Evolutionary conservation across 805 yeast genomes (phyloP).

Genomic region (Wickerhamomyces subpelliculosus): DNA sequence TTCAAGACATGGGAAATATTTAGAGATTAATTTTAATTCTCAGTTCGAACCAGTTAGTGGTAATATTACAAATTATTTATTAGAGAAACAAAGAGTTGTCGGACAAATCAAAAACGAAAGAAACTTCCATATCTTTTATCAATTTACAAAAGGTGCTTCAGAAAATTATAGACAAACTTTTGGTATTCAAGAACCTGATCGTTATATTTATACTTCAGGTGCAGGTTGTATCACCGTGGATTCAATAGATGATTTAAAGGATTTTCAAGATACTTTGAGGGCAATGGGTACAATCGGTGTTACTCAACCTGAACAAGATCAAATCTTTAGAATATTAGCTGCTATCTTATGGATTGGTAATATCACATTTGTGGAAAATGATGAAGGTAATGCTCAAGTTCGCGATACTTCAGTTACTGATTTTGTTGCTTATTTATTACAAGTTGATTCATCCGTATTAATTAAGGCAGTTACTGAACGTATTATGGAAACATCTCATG

Average conservation of each 20-base stretch:
- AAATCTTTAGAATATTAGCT: conserved; percentile 78
- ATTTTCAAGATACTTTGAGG: conserved; percentile 69
- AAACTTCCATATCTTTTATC: conserved; percentile 95
- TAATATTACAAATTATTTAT: conserved; percentile 86
- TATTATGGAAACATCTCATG: conserved; percentile 84
- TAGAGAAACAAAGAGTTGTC: conserved; percentile 97
- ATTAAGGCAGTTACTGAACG: conserved; percentile 68
- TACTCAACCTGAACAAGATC: conserved; percentile 76
- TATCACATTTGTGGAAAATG: conserved; percentile 77
- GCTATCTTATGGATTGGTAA: conserved; percentile 94
- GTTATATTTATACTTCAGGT: conserved; percentile 81
- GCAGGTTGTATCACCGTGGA: conserved; percentile 82
- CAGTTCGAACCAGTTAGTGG: conserved; percentile 90
- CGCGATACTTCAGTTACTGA: conserved; percentile 88
- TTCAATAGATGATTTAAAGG: conserved; percentile 77
- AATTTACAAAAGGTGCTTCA: conserved; percentile 86
- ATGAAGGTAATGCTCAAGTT: conserved; percentile 75
- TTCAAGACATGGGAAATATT: conserved; percentile 88
- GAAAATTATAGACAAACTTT: conserved; percentile 73
- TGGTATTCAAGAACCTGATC: conserved; percentile 93
- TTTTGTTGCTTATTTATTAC: conserved; percentile 86
- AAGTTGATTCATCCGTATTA: conserved; percentile 64
- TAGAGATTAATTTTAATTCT: conserved; percentile 81
- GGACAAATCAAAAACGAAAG: conserved; percentile 88
- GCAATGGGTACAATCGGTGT: conserved; percentile 91